Evolutionary conservation across 1,284 basidiomycete genomes (phyloP).

Genomic region (Sporisorium sorghi): DNA sequence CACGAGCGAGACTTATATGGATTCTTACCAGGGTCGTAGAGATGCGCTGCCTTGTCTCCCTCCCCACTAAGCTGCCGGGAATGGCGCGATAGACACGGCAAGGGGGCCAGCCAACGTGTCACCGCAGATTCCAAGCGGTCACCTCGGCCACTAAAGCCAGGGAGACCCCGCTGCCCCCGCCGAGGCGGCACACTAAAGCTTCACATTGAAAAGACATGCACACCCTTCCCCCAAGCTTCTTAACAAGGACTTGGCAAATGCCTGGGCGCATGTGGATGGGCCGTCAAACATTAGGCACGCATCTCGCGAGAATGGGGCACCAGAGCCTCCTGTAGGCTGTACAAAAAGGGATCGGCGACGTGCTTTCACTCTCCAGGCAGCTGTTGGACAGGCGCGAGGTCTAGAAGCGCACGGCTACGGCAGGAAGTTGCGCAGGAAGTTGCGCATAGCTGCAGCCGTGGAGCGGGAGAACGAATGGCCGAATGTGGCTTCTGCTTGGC

Average conservation of each 20-base stretch:
- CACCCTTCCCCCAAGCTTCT: not conserved
- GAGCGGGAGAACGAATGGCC: constrained; percentile 4
- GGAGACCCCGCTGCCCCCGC: not conserved
- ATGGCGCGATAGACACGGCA: constrained; percentile 4
- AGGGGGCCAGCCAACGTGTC: not conserved
- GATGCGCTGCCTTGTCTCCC: no score
- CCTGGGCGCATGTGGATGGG: not conserved
- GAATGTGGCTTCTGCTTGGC: constrained; percentile 11
- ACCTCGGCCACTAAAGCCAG: not conserved
- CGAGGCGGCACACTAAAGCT: not conserved
- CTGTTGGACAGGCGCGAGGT: no score
- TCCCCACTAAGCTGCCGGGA: no score
- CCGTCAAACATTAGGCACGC: constrained; percentile 3
- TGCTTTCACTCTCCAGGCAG: not conserved
- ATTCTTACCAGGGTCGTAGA: no score
- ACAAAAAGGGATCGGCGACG: constrained; percentile 3
- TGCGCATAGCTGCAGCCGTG: not conserved
- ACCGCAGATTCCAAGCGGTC: no score
- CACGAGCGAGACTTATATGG: constrained; percentile 29
- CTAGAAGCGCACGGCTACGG: not conserved
- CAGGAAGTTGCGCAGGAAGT: not conserved
- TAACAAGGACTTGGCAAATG: not conserved
- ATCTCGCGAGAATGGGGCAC: not conserved
- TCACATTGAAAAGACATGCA: not conserved
- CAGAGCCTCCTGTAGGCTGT: not conserved